These are phyloP conservation scores for Handroanthus guayacan DNA, from an alignment of 257 asterid species.

Conservation along the genomic window DNA sequence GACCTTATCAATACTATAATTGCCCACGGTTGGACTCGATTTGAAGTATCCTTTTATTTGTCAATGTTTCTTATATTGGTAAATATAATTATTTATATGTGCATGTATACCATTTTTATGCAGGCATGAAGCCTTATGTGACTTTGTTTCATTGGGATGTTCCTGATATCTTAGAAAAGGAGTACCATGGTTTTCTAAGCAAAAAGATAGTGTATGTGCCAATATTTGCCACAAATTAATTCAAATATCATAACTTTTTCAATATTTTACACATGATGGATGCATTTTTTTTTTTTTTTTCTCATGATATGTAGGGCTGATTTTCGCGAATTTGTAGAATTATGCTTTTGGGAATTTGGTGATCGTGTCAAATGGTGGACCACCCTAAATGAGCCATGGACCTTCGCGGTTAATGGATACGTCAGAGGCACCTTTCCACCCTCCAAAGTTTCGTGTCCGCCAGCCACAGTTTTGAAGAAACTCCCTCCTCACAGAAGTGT, in stretches of 20 bases:
- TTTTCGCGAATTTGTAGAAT: slow-evolving; percentile 37
- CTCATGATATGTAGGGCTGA: slow-evolving; percentile 26
- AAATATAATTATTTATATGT: no score
- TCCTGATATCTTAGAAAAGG: no score
- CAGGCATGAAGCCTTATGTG: no score
- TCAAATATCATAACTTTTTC: neutral
- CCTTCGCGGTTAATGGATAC: slow-evolving; percentile 15
- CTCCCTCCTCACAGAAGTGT: neutral
- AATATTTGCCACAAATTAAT: no score
- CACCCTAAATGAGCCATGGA: slow-evolving; percentile 23
- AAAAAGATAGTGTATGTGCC: neutral
- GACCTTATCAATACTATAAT: neutral
- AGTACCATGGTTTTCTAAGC: no score
- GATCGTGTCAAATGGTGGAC: slow-evolving; percentile 34
- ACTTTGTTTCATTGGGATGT: no score
- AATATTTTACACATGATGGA: no score
- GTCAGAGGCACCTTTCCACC: slow-evolving; percentile 13
- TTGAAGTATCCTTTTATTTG: neutral
- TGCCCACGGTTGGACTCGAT: neutral
- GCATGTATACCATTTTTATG: neutral
- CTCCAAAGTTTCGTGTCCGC: neutral
- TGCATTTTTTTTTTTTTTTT: neutral
- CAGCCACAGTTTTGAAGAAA: neutral
- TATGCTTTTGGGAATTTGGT: slow-evolving; percentile 48
- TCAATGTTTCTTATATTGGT: no score